Conservation (phyloP, 257 asterid genomes). For the Gentiana straminea region DNA sequence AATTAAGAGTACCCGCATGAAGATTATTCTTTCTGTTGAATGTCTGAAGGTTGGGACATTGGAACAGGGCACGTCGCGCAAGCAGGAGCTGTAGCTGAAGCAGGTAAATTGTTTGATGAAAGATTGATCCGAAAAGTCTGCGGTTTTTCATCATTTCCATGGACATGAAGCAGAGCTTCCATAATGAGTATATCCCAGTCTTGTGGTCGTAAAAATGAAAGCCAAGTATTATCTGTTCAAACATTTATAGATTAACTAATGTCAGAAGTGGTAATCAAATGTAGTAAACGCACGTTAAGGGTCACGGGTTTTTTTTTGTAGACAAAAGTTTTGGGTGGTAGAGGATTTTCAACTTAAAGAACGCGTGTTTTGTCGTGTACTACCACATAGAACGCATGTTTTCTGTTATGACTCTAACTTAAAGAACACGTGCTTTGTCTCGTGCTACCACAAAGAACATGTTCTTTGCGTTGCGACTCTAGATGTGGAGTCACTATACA, state of each 20-base stretch:
- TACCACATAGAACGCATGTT: too few relatives aligned
- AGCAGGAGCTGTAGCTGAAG: slow-evolving; percentile 29
- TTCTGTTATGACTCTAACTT: too few relatives aligned
- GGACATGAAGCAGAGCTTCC: slow-evolving; percentile 86
- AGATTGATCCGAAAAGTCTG: slow-evolving; percentile 66
- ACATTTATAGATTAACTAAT: neutral
- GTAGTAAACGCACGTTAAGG: too few relatives aligned
- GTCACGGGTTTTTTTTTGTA: too few relatives aligned
- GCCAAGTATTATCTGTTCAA: slow-evolving; percentile 46
- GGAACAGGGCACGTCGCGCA: slow-evolving; percentile 39
- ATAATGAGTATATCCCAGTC: slow-evolving; percentile 89
- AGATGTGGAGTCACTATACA: too few relatives aligned
- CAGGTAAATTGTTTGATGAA: slow-evolving; percentile 21
- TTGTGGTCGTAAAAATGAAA: slow-evolving; percentile 46
- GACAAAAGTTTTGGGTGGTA: too few relatives aligned
- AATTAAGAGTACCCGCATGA: slow-evolving; percentile 16
- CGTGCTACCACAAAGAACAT: too few relatives aligned
- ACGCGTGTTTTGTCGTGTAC: too few relatives aligned
- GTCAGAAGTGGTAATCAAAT: too few relatives aligned
- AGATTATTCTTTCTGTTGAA: slow-evolving; percentile 22
- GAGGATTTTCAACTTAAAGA: too few relatives aligned
- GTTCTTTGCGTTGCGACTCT: too few relatives aligned
- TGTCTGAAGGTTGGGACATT: slow-evolving; percentile 26
- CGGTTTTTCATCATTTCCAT: slow-evolving; percentile 56
- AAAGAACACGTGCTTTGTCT: too few relatives aligned